These are phyloP conservation scores for Cladobotryum protrusum DNA, from an alignment of 2,329 filamentous ascomycete species.

Conservation along the genomic window DNA sequence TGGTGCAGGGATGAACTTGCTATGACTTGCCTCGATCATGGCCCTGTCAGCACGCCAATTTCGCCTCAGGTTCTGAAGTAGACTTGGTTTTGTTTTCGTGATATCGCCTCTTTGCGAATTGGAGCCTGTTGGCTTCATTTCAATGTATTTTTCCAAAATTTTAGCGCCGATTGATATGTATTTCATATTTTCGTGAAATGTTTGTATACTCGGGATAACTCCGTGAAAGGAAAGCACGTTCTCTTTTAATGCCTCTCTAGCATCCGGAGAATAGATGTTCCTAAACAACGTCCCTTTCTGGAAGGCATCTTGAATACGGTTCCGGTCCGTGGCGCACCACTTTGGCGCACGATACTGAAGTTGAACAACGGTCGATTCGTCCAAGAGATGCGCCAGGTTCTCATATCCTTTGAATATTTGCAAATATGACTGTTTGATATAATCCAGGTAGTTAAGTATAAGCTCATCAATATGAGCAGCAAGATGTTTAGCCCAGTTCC, in stretches of 20 bases:
- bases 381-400: neutral
- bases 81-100: slow-evolving; percentile 1
- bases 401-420: neutral
- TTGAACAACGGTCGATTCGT: neutral
- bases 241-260: neutral
- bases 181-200: slow-evolving; percentile 9
- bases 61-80: slow-evolving; percentile 1
- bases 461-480: slow-evolving; percentile 4
- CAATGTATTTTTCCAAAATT: slow-evolving; percentile 6
- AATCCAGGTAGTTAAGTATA: slow-evolving; percentile 5
- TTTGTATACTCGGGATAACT: slow-evolving; percentile 7
- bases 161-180: slow-evolving; percentile 8
- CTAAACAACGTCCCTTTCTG: neutral
- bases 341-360: neutral
- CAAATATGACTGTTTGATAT: neutral
- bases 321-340: neutral
- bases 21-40: neutral
- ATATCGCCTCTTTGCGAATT: neutral
- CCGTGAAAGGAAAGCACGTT: slow-evolving; percentile 1
- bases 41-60: neutral
- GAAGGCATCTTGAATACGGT: slow-evolving; percentile 2
- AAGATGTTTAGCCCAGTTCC: slow-evolving; percentile 11
- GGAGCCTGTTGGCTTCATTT: neutral
- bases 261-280: neutral
- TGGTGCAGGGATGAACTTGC: neutral